Evolutionary conservation across 1,284 basidiomycete genomes (phyloP), one percentile per base, ranked within the genome.

Genomic region (Cutaneotrichosporon curvatum): DNA sequence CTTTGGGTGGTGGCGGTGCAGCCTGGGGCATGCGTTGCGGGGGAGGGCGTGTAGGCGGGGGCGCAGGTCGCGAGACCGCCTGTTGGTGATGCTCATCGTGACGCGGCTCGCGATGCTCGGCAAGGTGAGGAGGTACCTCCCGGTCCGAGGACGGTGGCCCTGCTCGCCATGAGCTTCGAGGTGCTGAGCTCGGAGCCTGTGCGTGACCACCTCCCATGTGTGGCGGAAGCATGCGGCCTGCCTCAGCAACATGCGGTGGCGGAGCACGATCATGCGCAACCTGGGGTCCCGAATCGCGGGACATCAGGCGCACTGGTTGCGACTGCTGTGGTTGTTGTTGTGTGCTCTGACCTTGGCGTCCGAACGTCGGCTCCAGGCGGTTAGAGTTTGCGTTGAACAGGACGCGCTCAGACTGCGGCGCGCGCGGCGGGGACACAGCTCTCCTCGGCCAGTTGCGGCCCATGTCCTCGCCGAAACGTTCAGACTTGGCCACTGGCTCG

Each of bases 331-430:
- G 39, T n/a, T 42, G 54, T 20, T 37, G 44, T 12, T 7, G 12
- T 28, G 25, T 7, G 8, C 25, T 12, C 25, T 7, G 25, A 7
- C 25, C 25, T n/a, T 65, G 51, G 53, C 36, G 43, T 4, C 20
- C 12, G 2, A 20, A 28, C 9, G 30, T 41, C 11, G 62, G 83
- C 67, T 92, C 89, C 47, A 91, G 70, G 45, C 82, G 78, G 65
- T 91, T 92, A 10, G 83, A 87, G 8, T 83, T 80, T 60, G 90
- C 89, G 59, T 94, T 92, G 75, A 91, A 94, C n/a, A 94, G 73
- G 0, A 84, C 81, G 22, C 85, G 68, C 5, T 55, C 51, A 8
- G 39, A 48, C 2, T 50, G 47, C 16, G 49, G 35, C 3, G 40
- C 48, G 20, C 43, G 49, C 39, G 33, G 22, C 22, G 16, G 37